phyloP scores from a whole-genome alignment of 2,329 filamentous ascomycete species.

The Phyllosticta citrichinensis region DNA sequence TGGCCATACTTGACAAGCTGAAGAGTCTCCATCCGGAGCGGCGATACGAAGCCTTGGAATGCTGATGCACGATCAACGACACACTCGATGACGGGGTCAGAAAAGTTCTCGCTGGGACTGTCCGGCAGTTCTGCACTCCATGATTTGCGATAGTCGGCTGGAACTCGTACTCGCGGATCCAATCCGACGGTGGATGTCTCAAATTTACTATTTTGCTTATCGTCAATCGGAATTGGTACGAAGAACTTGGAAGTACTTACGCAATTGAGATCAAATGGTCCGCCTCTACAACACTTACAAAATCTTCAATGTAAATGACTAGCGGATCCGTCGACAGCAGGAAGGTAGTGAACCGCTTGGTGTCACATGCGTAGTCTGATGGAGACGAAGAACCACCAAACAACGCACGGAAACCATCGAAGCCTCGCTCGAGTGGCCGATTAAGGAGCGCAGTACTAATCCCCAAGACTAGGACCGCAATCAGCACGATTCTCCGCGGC shows the following conservation, averaged over 20 bases:
- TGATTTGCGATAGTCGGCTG: not conserved
- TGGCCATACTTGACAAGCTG: not conserved
- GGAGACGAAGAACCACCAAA: not conserved
- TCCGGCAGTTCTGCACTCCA: not conserved
- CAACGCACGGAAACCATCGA: not conserved
- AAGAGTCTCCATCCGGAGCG: not conserved
- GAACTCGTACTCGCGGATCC: not conserved
- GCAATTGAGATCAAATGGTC: not conserved
- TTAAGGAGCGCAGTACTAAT: not conserved
- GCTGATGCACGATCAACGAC: not conserved
- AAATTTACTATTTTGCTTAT: not conserved
- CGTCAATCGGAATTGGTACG: not conserved
- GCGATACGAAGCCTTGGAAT: not conserved
- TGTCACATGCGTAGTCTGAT: not conserved
- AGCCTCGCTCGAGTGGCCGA: not conserved
- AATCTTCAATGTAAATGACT: not conserved
- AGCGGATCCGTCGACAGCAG: not conserved
- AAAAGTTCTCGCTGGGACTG: not conserved
- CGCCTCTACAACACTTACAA: not conserved
- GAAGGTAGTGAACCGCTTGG: not conserved
- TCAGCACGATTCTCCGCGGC: not conserved
- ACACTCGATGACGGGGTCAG: not conserved
- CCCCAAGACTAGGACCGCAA: not conserved
- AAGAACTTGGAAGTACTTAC: not conserved
- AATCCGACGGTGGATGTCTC: not conserved